A percentile compares a stretch with the other conserved stretches of the same genome.
Evolutionary conservation across 202 grass and related monocot species (phyloP).

Genomic region (Schoenoplectus tabernaemontani): DNA sequence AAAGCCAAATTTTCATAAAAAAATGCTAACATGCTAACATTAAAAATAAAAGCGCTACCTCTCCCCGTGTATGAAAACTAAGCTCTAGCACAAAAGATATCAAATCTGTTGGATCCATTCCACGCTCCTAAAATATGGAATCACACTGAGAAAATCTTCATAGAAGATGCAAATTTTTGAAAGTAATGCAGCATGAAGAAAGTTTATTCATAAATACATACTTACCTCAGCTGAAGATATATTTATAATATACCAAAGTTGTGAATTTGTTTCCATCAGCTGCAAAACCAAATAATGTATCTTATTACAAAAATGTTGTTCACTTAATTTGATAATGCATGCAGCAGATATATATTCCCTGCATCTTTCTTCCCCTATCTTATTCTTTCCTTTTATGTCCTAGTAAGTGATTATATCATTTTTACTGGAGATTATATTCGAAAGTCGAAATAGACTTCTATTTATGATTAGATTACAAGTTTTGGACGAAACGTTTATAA

Average conservation of each 20-base stretch:
- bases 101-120: constrained; percentile 72
- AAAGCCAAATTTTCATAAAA: background rate
- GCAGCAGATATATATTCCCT: background rate
- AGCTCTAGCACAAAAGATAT: constrained; percentile 98
- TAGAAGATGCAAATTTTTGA: constrained; percentile 15
- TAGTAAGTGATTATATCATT: background rate
- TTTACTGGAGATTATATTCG: background rate
- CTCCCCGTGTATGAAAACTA: constrained; percentile 74
- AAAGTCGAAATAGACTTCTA: background rate
- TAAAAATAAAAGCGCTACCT: constrained; percentile 38
- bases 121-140: constrained; percentile 60
- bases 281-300: constrained; percentile 31
- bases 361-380: background rate
- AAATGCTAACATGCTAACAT: background rate
- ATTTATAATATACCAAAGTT: constrained; percentile 97
- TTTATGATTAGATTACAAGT: background rate
- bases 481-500: background rate
- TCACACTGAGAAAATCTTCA: constrained; percentile 18
- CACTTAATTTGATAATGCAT: no score
- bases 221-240: constrained; percentile 89
- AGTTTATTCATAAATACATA: constrained; percentile 1
- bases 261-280: constrained; percentile 93
- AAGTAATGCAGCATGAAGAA: background rate
- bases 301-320: background rate
- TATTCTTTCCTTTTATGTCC: background rate